Conservation (phyloP, 2,329 filamentous ascomycete species). For the Ascosphaera apis region DNA sequence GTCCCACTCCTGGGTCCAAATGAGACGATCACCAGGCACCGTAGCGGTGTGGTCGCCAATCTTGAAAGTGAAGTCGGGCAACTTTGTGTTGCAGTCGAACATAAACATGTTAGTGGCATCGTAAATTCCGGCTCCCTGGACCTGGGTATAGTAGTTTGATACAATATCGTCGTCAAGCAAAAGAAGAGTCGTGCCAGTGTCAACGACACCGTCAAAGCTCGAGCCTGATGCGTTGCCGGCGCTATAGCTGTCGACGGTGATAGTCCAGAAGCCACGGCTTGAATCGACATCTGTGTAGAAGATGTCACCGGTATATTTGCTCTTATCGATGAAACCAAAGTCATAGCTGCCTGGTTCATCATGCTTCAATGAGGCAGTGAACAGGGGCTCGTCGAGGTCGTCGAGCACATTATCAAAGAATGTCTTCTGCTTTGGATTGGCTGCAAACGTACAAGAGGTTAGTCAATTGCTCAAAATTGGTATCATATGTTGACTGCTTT, state of each 20-base stretch:
- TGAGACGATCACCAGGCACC: conserved; percentile 32
- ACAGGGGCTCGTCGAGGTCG: conserved; percentile 40
- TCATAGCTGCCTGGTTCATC: conserved; percentile 42
- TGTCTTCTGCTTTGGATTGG: conserved; percentile 31
- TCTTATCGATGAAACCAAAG: conserved; percentile 45
- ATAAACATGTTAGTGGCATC: conserved; percentile 26
- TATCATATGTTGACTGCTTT: neutral
- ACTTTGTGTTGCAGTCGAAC: conserved; percentile 31
- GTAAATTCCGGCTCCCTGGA: conserved; percentile 27
- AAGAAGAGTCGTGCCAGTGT: conserved; percentile 47
- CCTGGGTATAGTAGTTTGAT: conserved; percentile 33
- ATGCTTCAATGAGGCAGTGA: conserved; percentile 45
- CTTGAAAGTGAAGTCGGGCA: conserved; percentile 33
- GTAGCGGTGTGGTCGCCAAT: conserved; percentile 28
- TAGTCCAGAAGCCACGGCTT: conserved; percentile 45
- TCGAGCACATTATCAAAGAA: conserved; percentile 49
- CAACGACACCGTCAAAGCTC: conserved; percentile 11
- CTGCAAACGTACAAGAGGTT: conserved; percentile 2
- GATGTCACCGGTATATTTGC: conserved; percentile 39
- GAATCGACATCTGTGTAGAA: conserved; percentile 38
- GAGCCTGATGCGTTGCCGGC: conserved; percentile 22
- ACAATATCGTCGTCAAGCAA: conserved; percentile 35
- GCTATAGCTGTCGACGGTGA: conserved; percentile 32
- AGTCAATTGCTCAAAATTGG: neutral
- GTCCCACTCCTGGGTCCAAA: conserved; percentile 29